Percentiles rank a stretch among this genome's conserved stretches.
phyloP scores from a whole-genome alignment of 371 early-diverging fungal species.

The Funneliformis caledonium region DNA sequence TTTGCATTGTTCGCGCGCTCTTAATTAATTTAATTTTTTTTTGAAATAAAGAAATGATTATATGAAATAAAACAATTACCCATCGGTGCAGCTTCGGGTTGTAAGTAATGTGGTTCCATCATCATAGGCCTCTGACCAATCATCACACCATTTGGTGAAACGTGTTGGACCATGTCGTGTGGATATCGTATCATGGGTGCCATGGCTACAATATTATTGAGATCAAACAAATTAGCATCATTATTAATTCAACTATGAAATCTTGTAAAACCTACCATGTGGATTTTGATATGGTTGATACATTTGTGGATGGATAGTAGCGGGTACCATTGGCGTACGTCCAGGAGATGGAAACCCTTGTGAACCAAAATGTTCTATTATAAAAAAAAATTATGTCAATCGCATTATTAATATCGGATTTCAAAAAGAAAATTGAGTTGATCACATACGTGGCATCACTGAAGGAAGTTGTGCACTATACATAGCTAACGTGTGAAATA shows the following conservation, averaged over 20 bases:
- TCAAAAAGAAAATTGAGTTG: not conserved
- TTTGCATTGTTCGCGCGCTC: too few relatives aligned
- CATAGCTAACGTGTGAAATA: conserved; percentile 14
- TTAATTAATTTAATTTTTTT: not conserved
- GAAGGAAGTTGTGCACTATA: conserved; percentile 40
- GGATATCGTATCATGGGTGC: conserved; percentile 40
- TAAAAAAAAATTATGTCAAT: not conserved
- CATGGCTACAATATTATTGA: conserved; percentile 2
- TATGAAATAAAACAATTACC: conserved; percentile 17
- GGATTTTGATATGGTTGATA: conserved; percentile 36
- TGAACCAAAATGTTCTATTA: conserved; percentile 39
- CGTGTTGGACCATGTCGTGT: conserved; percentile 35
- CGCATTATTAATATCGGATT: not conserved
- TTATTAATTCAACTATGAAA: not conserved
- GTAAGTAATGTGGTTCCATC: conserved; percentile 36
- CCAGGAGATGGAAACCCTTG: conserved; percentile 40
- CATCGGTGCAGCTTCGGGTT: conserved; percentile 36
- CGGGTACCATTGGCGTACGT: conserved; percentile 37
- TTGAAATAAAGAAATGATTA: not conserved
- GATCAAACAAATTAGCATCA: not conserved
- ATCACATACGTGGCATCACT: conserved; percentile 37
- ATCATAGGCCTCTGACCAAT: conserved; percentile 38
- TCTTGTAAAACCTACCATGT: conserved; percentile 16
- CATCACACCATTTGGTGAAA: conserved; percentile 40
- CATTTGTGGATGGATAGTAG: conserved; percentile 40